Percentiles rank a stretch among this genome's conserved stretches.
phyloP scores from a whole-genome alignment of 139 green algal species.

The Chlamydomonas schloesseri region DNA sequence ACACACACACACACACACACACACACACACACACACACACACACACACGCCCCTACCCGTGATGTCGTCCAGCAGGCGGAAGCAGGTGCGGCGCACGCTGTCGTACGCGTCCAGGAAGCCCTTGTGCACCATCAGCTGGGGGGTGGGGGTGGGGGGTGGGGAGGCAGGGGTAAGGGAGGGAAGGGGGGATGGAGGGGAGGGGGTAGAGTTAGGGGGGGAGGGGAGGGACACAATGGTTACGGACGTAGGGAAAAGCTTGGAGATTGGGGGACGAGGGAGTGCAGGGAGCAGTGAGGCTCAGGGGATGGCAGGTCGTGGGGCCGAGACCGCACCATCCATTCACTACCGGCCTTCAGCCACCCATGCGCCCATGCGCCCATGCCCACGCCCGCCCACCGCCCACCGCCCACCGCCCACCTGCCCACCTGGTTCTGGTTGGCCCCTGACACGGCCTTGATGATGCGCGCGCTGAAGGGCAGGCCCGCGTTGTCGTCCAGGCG shows the following conservation, averaged over 20 bases:
- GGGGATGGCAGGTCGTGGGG: too few relatives aligned
- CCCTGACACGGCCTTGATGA: slow-evolving; percentile 31
- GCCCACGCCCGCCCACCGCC: neutral
- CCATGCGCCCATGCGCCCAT: neutral
- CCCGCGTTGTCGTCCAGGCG: slow-evolving; percentile 53
- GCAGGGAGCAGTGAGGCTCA: too few relatives aligned
- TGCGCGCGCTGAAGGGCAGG: slow-evolving; percentile 42
- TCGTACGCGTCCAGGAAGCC: slow-evolving; percentile 76
- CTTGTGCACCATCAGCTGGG: slow-evolving; percentile 66
- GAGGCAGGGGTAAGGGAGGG: too few relatives aligned
- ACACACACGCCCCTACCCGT: slow-evolving; percentile 28
- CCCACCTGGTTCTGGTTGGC: slow-evolving; percentile 27
- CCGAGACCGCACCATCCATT: too few relatives aligned
- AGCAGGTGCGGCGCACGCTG: slow-evolving; percentile 47
- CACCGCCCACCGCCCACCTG: neutral
- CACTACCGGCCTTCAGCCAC: too few relatives aligned
- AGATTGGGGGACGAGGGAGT: too few relatives aligned
- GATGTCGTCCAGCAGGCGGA: slow-evolving; percentile 63
- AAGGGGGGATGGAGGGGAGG: too few relatives aligned
- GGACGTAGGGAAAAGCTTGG: too few relatives aligned
- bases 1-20: neutral
- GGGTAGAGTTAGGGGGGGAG: too few relatives aligned
- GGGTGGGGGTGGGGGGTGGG: neutral
- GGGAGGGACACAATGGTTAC: too few relatives aligned
- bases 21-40: too few relatives aligned